These are phyloP conservation scores for Rutstroemia sp. DNA, from an alignment of 2,329 filamentous ascomycete genomes.

Conservation along the genomic window DNA sequence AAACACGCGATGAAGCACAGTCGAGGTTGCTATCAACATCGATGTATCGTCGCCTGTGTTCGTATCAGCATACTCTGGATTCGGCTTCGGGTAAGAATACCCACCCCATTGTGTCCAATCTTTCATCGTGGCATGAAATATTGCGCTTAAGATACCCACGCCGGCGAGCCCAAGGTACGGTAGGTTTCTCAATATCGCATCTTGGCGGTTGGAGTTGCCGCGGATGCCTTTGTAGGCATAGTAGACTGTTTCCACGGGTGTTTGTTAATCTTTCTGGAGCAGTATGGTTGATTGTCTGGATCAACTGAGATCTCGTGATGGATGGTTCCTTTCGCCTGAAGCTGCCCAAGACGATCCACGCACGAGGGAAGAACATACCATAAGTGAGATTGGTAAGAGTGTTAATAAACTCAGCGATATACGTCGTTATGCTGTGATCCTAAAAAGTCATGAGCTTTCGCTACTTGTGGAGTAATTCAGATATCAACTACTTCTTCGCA, in stretches of 20 bases:
- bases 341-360: conserved; percentile 2
- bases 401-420: conserved; percentile 47
- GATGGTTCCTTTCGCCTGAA: conserved; percentile 4
- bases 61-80: no score
- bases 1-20: conserved; percentile 43
- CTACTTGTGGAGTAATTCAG: not conserved
- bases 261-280: no score
- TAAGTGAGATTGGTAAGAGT: conserved; percentile 44
- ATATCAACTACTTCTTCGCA: conserved; percentile 26
- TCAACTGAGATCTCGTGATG: not conserved
- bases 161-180: conserved; percentile 37
- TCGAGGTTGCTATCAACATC: conserved; percentile 47
- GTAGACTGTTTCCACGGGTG: conserved; percentile 12
- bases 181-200: conserved; percentile 27
- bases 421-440: conserved; percentile 45
- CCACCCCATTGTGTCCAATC: conserved; percentile 41
- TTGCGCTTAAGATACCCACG: conserved; percentile 35
- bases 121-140: conserved; percentile 38
- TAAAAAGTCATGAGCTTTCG: conserved; percentile 23
- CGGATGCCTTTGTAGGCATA: conserved; percentile 28
- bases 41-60: conserved; percentile 45
- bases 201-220: conserved; percentile 21
- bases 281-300: no score
- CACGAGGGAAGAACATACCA: conserved; percentile 29
- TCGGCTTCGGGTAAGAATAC: conserved; percentile 19